A percentile compares a stretch with the other conserved stretches of the same genome.
phyloP scores from a whole-genome alignment of 2,329 filamentous ascomycete genomes.

The Phymatotrichopsis omnivora region DNA sequence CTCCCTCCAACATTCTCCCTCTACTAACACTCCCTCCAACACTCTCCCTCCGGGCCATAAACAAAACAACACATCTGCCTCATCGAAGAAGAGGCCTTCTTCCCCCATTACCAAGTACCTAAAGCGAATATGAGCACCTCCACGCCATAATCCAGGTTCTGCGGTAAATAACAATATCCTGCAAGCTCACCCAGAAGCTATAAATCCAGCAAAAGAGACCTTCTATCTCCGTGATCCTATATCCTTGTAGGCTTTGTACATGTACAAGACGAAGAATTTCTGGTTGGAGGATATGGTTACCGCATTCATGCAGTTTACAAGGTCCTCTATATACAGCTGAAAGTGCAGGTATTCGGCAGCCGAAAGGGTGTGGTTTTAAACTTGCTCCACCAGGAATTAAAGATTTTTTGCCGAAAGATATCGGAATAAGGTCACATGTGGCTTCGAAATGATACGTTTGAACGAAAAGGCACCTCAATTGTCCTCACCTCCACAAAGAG shows the following conservation, averaged over 20 bases:
- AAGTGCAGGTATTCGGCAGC: slow-evolving; percentile 69
- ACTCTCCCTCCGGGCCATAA: too few species aligned
- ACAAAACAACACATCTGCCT: slow-evolving; percentile 62
- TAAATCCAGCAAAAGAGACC: slow-evolving; percentile 75
- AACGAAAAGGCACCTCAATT: slow-evolving; percentile 38
- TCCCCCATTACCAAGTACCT: slow-evolving; percentile 64
- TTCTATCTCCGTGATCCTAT: slow-evolving; percentile 87
- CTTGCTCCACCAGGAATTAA: neutral
- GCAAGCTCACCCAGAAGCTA: slow-evolving; percentile 60
- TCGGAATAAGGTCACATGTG: slow-evolving; percentile 83
- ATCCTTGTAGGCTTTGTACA: slow-evolving; percentile 41
- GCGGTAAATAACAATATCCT: slow-evolving; percentile 72
- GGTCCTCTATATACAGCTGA: slow-evolving; percentile 81
- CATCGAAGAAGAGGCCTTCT: slow-evolving; percentile 83
- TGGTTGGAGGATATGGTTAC: slow-evolving; percentile 69
- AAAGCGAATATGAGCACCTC: slow-evolving; percentile 49
- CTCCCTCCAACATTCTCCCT: slow-evolving; percentile 1
- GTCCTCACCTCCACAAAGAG: slow-evolving; percentile 16
- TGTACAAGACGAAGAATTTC: slow-evolving; percentile 45
- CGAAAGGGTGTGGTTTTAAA: slow-evolving; percentile 44
- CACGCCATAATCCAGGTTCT: slow-evolving; percentile 67
- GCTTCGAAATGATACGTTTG: slow-evolving; percentile 75
- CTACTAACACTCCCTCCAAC: too few species aligned
- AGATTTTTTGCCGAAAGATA: slow-evolving; percentile 38
- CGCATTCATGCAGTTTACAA: slow-evolving; percentile 75